phyloP scores from a whole-genome alignment of 768 basidiomycete genomes.

The Suillus fuscotomentosus region DNA sequence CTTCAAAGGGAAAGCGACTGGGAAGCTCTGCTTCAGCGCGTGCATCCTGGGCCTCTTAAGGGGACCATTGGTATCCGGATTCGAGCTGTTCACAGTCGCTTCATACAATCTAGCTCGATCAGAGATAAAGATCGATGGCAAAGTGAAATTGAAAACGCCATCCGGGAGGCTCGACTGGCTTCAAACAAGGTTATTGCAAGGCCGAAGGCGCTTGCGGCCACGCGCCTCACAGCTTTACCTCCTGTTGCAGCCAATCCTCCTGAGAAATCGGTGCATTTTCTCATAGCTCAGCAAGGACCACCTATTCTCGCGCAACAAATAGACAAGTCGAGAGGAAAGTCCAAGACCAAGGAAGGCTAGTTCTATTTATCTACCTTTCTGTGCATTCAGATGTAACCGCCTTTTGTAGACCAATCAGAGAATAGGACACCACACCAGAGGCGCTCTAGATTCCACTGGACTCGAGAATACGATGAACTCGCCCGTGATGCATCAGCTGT shows the following conservation, averaged over 20 bases:
- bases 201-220: constrained; percentile 17
- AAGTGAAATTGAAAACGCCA: constrained; percentile 51
- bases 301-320: constrained; percentile 28
- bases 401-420: constrained; percentile 4
- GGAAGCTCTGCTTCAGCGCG: constrained; percentile 50
- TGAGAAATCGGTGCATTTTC: constrained; percentile 49
- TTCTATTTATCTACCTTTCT: neutral
- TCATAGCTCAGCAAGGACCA: constrained; percentile 54
- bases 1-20: constrained; percentile 63
- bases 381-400: constrained; percentile 1
- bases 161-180: constrained; percentile 54
- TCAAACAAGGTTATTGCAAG: constrained; percentile 44
- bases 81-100: constrained; percentile 53
- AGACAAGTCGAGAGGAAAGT: constrained; percentile 35
- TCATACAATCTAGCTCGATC: constrained; percentile 54
- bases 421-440: constrained; percentile 27
- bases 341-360: constrained; percentile 32
- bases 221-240: constrained; percentile 25
- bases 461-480: constrained; percentile 82
- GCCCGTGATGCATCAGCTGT: constrained; percentile 83
- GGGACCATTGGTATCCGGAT: constrained; percentile 50
- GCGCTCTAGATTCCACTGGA: constrained; percentile 81
- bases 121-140: constrained; percentile 61
- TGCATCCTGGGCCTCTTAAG: constrained; percentile 54
- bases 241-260: constrained; percentile 42